Percentiles rank a stretch among this genome's conserved stretches.
Evolutionary conservation across 371 early-diverging fungal genomes (phyloP).

Genomic region (Synchytrium microbalum): DNA sequence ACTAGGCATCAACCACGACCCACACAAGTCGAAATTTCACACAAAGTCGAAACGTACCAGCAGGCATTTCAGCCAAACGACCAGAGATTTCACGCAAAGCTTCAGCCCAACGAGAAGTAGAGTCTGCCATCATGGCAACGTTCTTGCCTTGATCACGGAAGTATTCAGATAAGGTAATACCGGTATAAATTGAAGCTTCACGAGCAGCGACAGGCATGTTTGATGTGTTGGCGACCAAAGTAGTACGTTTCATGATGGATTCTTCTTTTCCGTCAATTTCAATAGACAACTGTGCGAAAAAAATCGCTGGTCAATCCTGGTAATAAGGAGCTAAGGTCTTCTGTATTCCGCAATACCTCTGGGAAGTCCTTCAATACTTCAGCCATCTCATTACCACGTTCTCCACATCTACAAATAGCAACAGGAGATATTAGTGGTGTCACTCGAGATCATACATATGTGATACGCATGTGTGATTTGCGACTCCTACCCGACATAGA

Average conservation of each 20-base stretch:
- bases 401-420: slow-evolving; percentile 59
- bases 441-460: neutral
- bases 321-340: slow-evolving; percentile 1
- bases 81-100: slow-evolving; percentile 99
- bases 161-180: slow-evolving; percentile 99
- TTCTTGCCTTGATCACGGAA: slow-evolving; percentile 99
- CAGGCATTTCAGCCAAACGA: slow-evolving; percentile 99
- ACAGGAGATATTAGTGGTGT: slow-evolving; percentile 3
- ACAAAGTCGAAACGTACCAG: slow-evolving; percentile 42
- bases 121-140: slow-evolving; percentile 99
- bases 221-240: slow-evolving; percentile 99
- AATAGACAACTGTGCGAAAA: slow-evolving; percentile 58
- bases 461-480: no score
- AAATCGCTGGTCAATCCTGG: slow-evolving; percentile 3
- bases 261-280: slow-evolving; percentile 90
- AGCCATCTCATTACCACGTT: slow-evolving; percentile 99
- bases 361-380: slow-evolving; percentile 99
- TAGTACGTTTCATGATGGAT: slow-evolving; percentile 99
- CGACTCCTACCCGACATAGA: slow-evolving; percentile 92
- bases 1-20: no score
- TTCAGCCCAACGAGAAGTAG: slow-evolving; percentile 99
- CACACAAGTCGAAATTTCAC: no score
- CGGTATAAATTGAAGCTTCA: slow-evolving; percentile 99
- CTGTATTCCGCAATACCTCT: slow-evolving; percentile 42
- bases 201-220: slow-evolving; percentile 99